These are phyloP conservation scores for Dimocarpus longan DNA, from an alignment of 345 rosid genomes.

Conservation along the genomic window DNA sequence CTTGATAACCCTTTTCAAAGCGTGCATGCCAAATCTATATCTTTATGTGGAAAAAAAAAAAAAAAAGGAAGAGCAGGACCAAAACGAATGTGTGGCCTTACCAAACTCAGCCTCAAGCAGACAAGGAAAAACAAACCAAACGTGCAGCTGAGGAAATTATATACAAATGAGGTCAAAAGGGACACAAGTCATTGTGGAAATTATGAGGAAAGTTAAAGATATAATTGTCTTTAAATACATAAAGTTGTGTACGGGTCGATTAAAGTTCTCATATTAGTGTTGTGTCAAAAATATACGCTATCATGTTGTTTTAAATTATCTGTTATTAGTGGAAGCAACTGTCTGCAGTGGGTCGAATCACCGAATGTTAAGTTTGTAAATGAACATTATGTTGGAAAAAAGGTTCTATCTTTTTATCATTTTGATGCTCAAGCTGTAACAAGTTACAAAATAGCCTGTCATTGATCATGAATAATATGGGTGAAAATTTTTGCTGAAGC, in stretches of 20 bases:
- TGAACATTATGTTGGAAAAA: neutral
- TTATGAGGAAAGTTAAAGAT: slow-evolving; percentile 3
- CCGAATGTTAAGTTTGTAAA: slow-evolving; percentile 1
- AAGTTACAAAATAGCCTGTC: neutral
- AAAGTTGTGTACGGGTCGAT: neutral
- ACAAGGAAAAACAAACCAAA: neutral
- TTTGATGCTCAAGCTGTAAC: neutral
- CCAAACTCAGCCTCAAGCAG: neutral
- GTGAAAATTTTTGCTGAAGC: neutral
- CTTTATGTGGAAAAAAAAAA: neutral
- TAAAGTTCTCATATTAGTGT: neutral
- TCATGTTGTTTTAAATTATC: neutral
- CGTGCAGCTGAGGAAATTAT: neutral
- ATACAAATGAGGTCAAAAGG: slow-evolving; percentile 19
- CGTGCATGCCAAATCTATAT: neutral
- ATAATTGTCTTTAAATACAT: neutral
- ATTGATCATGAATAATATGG: neutral
- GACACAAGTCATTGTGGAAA: slow-evolving; percentile 13
- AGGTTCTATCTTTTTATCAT: neutral
- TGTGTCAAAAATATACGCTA: slow-evolving; percentile 12
- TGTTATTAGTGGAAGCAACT: neutral
- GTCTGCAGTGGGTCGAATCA: neutral
- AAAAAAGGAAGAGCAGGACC: neutral
- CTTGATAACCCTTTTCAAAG: slow-evolving; percentile 8
- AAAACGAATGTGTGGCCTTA: neutral